Evolutionary conservation across 2,329 filamentous ascomycete genomes (phyloP).

Genomic region (Penicillium sp.): DNA sequence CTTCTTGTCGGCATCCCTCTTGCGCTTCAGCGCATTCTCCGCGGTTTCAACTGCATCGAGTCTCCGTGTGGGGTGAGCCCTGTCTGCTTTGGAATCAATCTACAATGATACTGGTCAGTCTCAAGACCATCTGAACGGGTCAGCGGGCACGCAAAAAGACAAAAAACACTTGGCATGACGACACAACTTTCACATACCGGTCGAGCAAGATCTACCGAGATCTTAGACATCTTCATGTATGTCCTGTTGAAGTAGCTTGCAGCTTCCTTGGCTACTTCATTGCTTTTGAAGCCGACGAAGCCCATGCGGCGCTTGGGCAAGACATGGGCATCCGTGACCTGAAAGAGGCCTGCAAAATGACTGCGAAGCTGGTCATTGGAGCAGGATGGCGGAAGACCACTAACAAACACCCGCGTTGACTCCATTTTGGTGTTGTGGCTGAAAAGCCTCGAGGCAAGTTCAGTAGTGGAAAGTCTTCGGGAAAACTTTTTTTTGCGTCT

Average conservation of each 20-base stretch:
- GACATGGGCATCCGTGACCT: constrained; percentile 88
- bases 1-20: constrained; percentile 52
- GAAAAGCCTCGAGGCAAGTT: constrained; percentile 15
- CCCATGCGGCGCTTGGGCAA: constrained; percentile 86
- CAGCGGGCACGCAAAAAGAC: constrained; percentile 33
- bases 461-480: constrained; percentile 12
- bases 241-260: constrained; percentile 94
- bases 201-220: constrained; percentile 80
- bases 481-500: constrained; percentile 26
- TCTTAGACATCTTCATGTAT: constrained; percentile 93
- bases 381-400: constrained; percentile 76
- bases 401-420: constrained; percentile 70
- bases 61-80: constrained; percentile 23
- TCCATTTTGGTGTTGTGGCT: constrained; percentile 51
- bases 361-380: constrained; percentile 79
- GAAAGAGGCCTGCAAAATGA: constrained; percentile 74
- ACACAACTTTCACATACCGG: constrained; percentile 55
- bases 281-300: constrained; percentile 86
- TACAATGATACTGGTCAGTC: constrained; percentile 39
- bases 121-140: constrained; percentile 38
- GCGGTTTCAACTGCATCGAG: constrained; percentile 17
- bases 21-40: constrained; percentile 39
- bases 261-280: constrained; percentile 73
- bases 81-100: constrained; percentile 37
- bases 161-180: constrained; percentile 8